Percentiles rank a stretch among this genome's conserved stretches.
These are phyloP conservation scores for rapeseed (Brassica napus) DNA, from an alignment of 345 rosid genomes.

Conservation along the genomic window Da-Ae NC_063441.1:21592001-21592500, in stretches of 20 bases:
- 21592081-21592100: slow-evolving; percentile 45
- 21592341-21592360: slow-evolving; percentile 25
- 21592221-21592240: slow-evolving; percentile 33
- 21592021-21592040: slow-evolving; percentile 33
- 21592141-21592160: slow-evolving; percentile 53
- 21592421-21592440: slow-evolving; percentile 41
- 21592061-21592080: slow-evolving; percentile 47
- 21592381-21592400: slow-evolving; percentile 36
- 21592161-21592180: slow-evolving; percentile 46
- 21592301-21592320: slow-evolving; percentile 35
- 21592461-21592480: slow-evolving; percentile 50
- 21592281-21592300: slow-evolving; percentile 36
- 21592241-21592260: slow-evolving; percentile 36
- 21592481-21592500: slow-evolving; percentile 57
- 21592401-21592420: slow-evolving; percentile 16
- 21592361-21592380: slow-evolving; percentile 32
- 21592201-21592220: slow-evolving; percentile 22
- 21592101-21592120: slow-evolving; percentile 42
- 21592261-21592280: slow-evolving; percentile 28
- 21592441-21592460: slow-evolving; percentile 29
- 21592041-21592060: slow-evolving; percentile 37
- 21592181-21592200: slow-evolving; percentile 35
- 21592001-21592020: slow-evolving; percentile 32
- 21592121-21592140: slow-evolving; percentile 36
- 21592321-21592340: slow-evolving; percentile 14